Evolutionary conservation across 2,329 filamentous ascomycete genomes (phyloP), one percentile per base, ranked within the genome.

Genomic region (Fusarium sp.): DNA sequence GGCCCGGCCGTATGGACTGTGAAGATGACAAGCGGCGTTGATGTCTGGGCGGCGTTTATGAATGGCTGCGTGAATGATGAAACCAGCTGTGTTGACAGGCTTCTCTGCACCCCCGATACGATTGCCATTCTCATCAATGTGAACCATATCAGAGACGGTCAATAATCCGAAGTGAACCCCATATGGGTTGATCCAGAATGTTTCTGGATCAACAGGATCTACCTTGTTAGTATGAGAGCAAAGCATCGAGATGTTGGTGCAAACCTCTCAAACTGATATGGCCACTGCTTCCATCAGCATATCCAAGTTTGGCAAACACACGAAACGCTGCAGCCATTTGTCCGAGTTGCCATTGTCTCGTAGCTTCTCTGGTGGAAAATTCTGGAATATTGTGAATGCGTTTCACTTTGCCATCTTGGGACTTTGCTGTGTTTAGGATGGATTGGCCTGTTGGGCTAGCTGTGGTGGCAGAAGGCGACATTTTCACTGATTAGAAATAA

Each of bases 61-160:
- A 20, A 93, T 83, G 8, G 90, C 90, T 15, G 85, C 86, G 79
- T 93, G 91, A 62, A 93, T 93, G 67, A 91, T 81, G 78, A 92
- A 93, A 4, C 91, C 91, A 1, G 91, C 91, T 6, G 89, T 87
- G 77, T 93, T 93, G 16, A 90, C 88, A 5, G 90, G 88, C 33
- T 86, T 82, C 73, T 91, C 91, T 1, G 76, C 78, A 15, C 90
- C 91, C 24, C 89, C 90, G 6, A 92, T 85, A 7, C 90, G 85
- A 35, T 88, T 86, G 9, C 91, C 91, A 4, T 81, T 71, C 55
- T 82, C 80, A 70, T 93, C 88, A 5, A 93, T 85, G 47, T 91
- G 86, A 53, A 93, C 88, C 87, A 93, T 90, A 77, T 93, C 91
- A 4, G 85, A 87, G 2, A 90, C 89, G 68, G 88, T 89, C 55